phyloP scores from a whole-genome alignment of 257 asterid species.

The Linderniella brevidens region DNA sequence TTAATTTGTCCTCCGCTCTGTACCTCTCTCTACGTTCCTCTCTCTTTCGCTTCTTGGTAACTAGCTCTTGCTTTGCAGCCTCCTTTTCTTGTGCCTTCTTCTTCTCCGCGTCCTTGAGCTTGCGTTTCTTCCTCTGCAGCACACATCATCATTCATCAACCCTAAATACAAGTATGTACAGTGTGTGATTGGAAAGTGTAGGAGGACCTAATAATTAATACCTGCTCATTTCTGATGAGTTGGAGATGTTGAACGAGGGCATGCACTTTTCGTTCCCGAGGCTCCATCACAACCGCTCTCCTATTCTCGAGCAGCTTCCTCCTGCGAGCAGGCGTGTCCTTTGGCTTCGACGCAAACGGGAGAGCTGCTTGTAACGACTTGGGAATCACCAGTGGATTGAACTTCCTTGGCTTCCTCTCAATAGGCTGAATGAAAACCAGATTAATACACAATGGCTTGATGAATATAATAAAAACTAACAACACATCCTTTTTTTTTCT shows the following conservation, averaged over 20 bases:
- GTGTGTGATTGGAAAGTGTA: neutral
- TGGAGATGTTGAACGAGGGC: conserved; percentile 55
- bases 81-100: conserved; percentile 39
- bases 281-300: conserved; percentile 83
- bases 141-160: neutral
- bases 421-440: conserved; percentile 32
- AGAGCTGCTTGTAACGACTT: conserved; percentile 51
- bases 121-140: conserved; percentile 43
- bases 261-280: conserved; percentile 52
- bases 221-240: conserved; percentile 56
- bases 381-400: conserved; percentile 72
- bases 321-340: conserved; percentile 36
- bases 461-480: too few relatives aligned
- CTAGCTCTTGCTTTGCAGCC: conserved; percentile 59
- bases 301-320: conserved; percentile 26
- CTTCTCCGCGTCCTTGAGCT: conserved; percentile 44
- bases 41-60: conserved; percentile 66
- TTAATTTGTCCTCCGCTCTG: conserved; percentile 48
- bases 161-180: neutral
- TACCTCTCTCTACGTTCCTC: conserved; percentile 79
- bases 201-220: conserved; percentile 7
- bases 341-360: conserved; percentile 75
- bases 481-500: neutral
- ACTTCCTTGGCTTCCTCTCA: conserved; percentile 72
- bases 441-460: conserved; percentile 5